These are phyloP conservation scores for Komagataella pseudopastoris DNA, from an alignment of 805 yeast species.

Conservation along the genomic window DNA sequence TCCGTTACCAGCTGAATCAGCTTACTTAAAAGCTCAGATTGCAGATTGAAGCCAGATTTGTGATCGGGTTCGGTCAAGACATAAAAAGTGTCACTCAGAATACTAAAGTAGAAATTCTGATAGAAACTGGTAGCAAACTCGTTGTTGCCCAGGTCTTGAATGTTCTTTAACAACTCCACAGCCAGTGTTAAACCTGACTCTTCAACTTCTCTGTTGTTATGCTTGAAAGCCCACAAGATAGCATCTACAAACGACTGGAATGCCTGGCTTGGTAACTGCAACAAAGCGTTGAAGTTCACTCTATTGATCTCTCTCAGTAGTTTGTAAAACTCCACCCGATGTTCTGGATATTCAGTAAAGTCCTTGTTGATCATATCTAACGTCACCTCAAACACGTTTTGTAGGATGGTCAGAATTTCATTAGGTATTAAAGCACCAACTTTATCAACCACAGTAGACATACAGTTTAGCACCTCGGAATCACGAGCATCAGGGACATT, in stretches of 20 bases:
- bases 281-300: slow-evolving; percentile 74
- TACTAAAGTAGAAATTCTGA: slow-evolving; percentile 77
- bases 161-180: slow-evolving; percentile 71
- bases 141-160: slow-evolving; percentile 58
- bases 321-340: slow-evolving; percentile 91
- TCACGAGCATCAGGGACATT: slow-evolving; percentile 96
- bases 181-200: slow-evolving; percentile 79
- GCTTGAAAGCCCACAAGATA: slow-evolving; percentile 96
- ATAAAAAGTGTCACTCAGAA: slow-evolving; percentile 81
- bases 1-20: slow-evolving; percentile 75
- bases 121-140: slow-evolving; percentile 78
- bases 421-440: slow-evolving; percentile 84
- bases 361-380: slow-evolving; percentile 92
- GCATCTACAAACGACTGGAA: slow-evolving; percentile 88
- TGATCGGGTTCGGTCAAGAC: slow-evolving; percentile 96
- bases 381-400: slow-evolving; percentile 88
- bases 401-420: slow-evolving; percentile 76
- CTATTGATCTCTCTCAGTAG: slow-evolving; percentile 76
- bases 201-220: slow-evolving; percentile 93
- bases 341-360: slow-evolving; percentile 94
- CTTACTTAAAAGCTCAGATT: slow-evolving; percentile 72
- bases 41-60: slow-evolving; percentile 88
- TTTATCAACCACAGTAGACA: slow-evolving; percentile 78
- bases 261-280: slow-evolving; percentile 82
- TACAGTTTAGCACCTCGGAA: slow-evolving; percentile 92